A percentile compares a stretch with the other conserved stretches of the same genome.
Conservation (phyloP, 2,329 filamentous ascomycete species). For the Gnomoniopsis smithogilvyi region DNA sequence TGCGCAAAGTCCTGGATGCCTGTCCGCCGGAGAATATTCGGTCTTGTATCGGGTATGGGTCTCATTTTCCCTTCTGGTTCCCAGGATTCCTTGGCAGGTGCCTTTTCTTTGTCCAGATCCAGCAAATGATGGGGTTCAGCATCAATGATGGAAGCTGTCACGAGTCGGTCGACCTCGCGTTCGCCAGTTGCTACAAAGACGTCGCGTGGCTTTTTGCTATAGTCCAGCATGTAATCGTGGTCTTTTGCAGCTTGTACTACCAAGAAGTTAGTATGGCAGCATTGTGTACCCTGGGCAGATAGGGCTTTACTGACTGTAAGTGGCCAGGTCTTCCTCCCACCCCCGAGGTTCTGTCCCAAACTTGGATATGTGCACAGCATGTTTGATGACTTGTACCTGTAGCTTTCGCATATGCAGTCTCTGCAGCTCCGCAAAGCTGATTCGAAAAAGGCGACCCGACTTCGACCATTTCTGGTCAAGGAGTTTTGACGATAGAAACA, state of each 20-base stretch:
- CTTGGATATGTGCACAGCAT: background rate
- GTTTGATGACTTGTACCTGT: background rate
- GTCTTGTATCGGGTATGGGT: background rate
- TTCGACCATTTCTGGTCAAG: background rate
- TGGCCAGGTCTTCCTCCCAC: background rate
- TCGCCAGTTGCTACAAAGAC: background rate
- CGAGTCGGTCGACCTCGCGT: background rate
- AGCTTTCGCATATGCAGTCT: conserved; percentile 3
- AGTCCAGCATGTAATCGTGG: conserved; percentile 1
- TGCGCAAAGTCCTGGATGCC: background rate
- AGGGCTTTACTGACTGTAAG: background rate
- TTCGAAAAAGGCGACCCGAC: background rate
- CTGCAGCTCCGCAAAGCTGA: conserved; percentile 11
- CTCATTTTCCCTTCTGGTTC: background rate
- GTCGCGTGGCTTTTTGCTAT: background rate
- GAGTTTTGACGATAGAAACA: background rate
- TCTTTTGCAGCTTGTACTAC: conserved; percentile 1
- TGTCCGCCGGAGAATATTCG: background rate
- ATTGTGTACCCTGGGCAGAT: background rate
- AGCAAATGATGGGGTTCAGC: background rate
- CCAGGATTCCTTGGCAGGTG: background rate
- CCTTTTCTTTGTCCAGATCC: background rate
- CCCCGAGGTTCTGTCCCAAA: background rate
- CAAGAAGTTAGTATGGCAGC: background rate
- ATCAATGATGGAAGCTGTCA: background rate